Conservation (phyloP, 164 flowering plant species). For the Sedum album region DNA sequence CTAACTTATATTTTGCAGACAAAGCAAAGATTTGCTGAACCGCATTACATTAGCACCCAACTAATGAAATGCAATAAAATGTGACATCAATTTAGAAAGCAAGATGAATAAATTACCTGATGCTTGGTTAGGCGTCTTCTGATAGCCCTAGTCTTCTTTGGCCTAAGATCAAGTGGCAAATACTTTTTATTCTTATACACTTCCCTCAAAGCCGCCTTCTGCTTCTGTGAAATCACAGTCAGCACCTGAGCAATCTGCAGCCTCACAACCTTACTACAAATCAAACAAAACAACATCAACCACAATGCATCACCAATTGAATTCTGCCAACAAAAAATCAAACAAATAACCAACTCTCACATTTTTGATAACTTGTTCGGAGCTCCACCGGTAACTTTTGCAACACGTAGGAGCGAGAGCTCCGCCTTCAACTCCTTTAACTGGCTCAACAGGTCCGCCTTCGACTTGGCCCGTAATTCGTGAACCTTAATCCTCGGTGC, state of each 20-base stretch:
- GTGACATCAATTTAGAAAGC: too few relatives aligned
- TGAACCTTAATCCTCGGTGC: constrained; percentile 39
- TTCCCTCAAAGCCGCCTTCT: constrained; percentile 48
- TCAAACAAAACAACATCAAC: background rate
- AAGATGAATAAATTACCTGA: too few relatives aligned
- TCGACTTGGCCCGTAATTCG: constrained; percentile 29
- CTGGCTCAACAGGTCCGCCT: constrained; percentile 27
- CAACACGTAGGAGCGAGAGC: constrained; percentile 50
- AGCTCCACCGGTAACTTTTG: constrained; percentile 68
- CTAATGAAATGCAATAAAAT: too few relatives aligned
- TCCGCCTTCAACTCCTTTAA: constrained; percentile 49
- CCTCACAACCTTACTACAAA: constrained; percentile 59
- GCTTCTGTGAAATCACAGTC: constrained; percentile 57
- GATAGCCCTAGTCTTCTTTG: constrained; percentile 70
- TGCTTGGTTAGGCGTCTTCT: constrained; percentile 27
- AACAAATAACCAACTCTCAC: constrained; percentile 22
- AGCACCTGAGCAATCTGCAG: constrained; percentile 55
- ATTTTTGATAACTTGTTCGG: constrained; percentile 77
- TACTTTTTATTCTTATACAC: constrained; percentile 60
- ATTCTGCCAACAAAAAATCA: too few relatives aligned
- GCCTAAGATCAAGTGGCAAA: constrained; percentile 60
- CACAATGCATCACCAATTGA: too few relatives aligned
- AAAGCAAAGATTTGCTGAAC: too few relatives aligned
- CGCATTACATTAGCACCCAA: too few relatives aligned
- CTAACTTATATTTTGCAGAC: too few relatives aligned